phyloP scores from a whole-genome alignment of 2,329 filamentous ascomycete genomes.

The Tolypocladium inflatum region DNA sequence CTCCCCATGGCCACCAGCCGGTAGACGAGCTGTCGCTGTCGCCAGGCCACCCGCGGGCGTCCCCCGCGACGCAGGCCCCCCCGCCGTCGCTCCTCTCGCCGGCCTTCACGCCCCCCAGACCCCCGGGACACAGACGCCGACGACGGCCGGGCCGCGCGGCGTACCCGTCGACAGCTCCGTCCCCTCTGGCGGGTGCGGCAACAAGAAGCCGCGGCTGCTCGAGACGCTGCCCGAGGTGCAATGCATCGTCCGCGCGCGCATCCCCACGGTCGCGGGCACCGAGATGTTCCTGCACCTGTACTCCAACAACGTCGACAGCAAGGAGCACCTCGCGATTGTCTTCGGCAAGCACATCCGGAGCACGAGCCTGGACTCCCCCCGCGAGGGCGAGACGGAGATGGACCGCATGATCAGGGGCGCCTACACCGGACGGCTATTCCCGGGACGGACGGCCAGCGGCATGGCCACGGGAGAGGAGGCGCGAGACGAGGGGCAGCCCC shows the following conservation, averaged over 20 bases:
- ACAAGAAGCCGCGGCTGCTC: slow-evolving; percentile 62
- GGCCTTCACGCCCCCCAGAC: slow-evolving; percentile 69
- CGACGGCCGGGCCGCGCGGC: slow-evolving; percentile 33
- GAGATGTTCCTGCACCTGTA: slow-evolving; percentile 98
- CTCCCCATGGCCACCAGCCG: slow-evolving; percentile 10
- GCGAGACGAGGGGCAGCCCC: neutral
- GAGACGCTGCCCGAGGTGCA: slow-evolving; percentile 73
- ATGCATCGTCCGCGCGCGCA: slow-evolving; percentile 88
- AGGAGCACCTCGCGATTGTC: slow-evolving; percentile 95
- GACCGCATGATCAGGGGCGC: slow-evolving; percentile 91
- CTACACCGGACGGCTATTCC: slow-evolving; percentile 80
- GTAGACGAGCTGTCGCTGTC: slow-evolving; percentile 28
- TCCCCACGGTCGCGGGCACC: slow-evolving; percentile 81
- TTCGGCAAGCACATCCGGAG: slow-evolving; percentile 81
- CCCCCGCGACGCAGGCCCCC: slow-evolving; percentile 14
- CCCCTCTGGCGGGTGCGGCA: slow-evolving; percentile 48
- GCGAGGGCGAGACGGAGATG: slow-evolving; percentile 73
- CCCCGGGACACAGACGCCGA: slow-evolving; percentile 47
- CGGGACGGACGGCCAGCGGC: slow-evolving; percentile 70
- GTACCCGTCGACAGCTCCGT: slow-evolving; percentile 52
- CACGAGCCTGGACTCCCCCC: slow-evolving; percentile 58
- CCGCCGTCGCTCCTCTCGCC: slow-evolving; percentile 74
- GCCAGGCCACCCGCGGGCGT: slow-evolving; percentile 10
- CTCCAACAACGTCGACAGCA: slow-evolving; percentile 83
- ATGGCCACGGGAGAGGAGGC: slow-evolving; percentile 27